A percentile compares a stretch with the other conserved stretches of the same genome.
Conservation (phyloP, 1,284 basidiomycete genomes). For the Ustilago tritici region DNA sequence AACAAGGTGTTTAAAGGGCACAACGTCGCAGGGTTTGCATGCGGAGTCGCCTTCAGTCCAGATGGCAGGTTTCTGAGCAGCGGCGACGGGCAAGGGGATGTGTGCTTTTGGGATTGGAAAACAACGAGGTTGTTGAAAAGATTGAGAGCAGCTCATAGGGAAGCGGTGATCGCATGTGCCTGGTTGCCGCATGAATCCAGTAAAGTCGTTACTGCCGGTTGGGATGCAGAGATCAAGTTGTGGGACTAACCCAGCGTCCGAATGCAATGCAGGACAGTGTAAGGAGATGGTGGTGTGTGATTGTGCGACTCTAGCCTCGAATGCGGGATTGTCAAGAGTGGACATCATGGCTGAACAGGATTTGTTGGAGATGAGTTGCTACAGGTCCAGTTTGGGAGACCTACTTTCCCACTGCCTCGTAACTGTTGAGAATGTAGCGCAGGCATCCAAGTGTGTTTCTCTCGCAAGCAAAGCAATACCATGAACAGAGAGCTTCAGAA, state of each 20-base stretch:
- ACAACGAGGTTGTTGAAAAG: conserved; percentile 89
- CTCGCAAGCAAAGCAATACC: too few relatives aligned
- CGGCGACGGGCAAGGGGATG: conserved; percentile 91
- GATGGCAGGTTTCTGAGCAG: conserved; percentile 98
- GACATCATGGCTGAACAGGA: too few relatives aligned
- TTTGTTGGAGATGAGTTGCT: too few relatives aligned
- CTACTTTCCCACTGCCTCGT: too few relatives aligned
- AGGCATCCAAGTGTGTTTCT: too few relatives aligned
- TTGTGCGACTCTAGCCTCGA: too few relatives aligned
- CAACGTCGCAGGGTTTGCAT: conserved; percentile 94
- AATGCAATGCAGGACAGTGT: neutral
- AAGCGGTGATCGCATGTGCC: conserved; percentile 95
- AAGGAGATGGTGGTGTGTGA: too few relatives aligned
- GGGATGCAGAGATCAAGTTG: conserved; percentile 96
- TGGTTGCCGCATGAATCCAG: conserved; percentile 95
- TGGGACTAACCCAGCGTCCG: conserved; percentile 73
- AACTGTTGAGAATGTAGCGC: too few relatives aligned
- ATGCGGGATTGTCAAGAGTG: too few relatives aligned
- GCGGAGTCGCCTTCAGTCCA: conserved; percentile 94
- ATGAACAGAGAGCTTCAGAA: too few relatives aligned
- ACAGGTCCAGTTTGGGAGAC: too few relatives aligned
- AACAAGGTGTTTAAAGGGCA: conserved; percentile 99
- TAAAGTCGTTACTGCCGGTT: conserved; percentile 93
- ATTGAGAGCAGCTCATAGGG: conserved; percentile 82
- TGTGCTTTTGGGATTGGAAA: conserved; percentile 99